Base-by-base conservation (phyloP, 345 rosid species). In the Nasturtium officinale region DNA sequence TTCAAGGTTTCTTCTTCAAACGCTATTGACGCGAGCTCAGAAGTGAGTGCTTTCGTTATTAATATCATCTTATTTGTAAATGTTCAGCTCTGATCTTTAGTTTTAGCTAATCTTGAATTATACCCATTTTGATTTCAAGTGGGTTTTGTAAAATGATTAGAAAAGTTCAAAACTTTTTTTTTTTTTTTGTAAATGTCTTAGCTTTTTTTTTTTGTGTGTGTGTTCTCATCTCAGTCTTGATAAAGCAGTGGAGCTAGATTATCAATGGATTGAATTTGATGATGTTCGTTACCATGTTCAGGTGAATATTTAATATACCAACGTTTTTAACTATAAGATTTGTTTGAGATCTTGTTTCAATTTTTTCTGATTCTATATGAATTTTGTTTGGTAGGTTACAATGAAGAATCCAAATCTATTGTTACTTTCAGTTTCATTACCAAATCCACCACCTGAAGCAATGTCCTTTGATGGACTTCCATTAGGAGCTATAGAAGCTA, bases 281-380 rank as follows among this genome's bases (percentile, higher is more conserved):
- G 99, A 96, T 74, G 81, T 96, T 61, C 97, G 92, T 72, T 96
- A 90, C 78, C 98, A 96, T 79, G 74, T 92, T 67, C 98, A 89
- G 99, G 99, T 96, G 67, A 80, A 25, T 16, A 25, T 30, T 33
- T 45, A 3, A 33, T 6, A 5, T 42, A 54, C 7, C 10, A 50
- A 9, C 20, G 7, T 62, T 62, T 60, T 32, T 17, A 23, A 23
- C 25, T 23, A 23, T 23, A 12, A 5, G 11, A 9, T 25, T 52
- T 9, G 29, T 48, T 16, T 57, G 48, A 61, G 73, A 50, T 52
- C 37, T 51, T 53, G 25, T 61, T 35, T n/a, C 17, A 2, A 12
- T 43, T 42, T 11, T 11, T 46, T 78, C 46, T 75, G 53, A 70
- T 32, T 23, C 12, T 6, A 6, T 72, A 13, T 51, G 12, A 17